phyloP scores from a whole-genome alignment of 129 eudicot genomes.

The Escallonia rubra region DNA sequence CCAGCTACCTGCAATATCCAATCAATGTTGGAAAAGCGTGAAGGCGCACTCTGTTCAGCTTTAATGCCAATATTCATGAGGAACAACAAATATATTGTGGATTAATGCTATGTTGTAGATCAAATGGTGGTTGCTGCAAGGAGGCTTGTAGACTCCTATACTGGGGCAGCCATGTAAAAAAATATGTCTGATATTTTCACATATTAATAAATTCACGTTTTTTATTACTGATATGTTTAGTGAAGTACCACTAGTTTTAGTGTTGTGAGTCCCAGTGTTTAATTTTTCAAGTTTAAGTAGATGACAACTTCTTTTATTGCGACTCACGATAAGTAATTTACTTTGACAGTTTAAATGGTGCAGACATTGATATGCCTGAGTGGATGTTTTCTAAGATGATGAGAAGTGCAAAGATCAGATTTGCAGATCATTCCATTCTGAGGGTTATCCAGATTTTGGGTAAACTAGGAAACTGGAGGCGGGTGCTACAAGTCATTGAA shows the following conservation, averaged over 20 bases:
- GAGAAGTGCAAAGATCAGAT: constrained; percentile 85
- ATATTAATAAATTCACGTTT: too few species aligned
- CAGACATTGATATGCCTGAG: constrained; percentile 74
- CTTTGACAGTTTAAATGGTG: constrained; percentile 82
- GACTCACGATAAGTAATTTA: constrained; percentile 30
- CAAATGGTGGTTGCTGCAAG: too few species aligned
- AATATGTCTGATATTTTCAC: too few species aligned
- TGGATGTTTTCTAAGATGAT: constrained; percentile 93
- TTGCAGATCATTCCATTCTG: constrained; percentile 75
- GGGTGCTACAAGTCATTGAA: constrained; percentile 90
- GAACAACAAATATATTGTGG: too few species aligned
- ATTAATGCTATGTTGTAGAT: too few species aligned
- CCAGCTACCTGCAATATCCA: too few species aligned
- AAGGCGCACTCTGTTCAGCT: too few species aligned
- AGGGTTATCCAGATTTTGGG: constrained; percentile 90
- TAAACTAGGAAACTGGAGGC: constrained; percentile 80
- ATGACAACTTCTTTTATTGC: background rate
- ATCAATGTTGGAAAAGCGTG: too few species aligned
- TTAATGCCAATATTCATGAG: too few species aligned
- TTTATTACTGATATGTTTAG: too few species aligned
- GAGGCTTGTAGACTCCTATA: too few species aligned
- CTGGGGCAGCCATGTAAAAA: too few species aligned
- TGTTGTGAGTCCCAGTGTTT: background rate
- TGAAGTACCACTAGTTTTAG: background rate
- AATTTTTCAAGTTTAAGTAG: background rate